Evolutionary conservation across 352 stramenopile genomes (phyloP).

Genomic region (Phytophthora sansomeana): DNA sequence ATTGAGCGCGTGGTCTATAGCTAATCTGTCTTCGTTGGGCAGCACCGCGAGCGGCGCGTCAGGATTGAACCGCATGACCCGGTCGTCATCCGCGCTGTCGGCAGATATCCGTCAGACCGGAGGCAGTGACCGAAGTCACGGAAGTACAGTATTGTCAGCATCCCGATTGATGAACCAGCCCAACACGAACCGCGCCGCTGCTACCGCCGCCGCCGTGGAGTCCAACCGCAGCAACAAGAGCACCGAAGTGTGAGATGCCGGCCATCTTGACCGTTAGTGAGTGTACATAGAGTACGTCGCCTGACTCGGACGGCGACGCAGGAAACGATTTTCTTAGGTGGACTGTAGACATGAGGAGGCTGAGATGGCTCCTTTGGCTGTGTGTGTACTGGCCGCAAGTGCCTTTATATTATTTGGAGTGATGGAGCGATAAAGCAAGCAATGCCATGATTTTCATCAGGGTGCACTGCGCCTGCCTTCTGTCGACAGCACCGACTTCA

Average conservation of each 20-base stretch:
- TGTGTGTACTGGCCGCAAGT: constrained; percentile 28
- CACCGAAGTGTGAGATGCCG: constrained; percentile 34
- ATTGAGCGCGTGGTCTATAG: constrained; percentile 63
- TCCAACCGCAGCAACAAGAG: constrained; percentile 35
- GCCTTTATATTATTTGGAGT: constrained; percentile 43
- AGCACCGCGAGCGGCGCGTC: constrained; percentile 33
- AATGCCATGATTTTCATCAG: too few species aligned
- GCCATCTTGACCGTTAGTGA: constrained; percentile 29
- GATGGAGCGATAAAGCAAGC: constrained; percentile 15
- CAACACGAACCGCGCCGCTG: constrained; percentile 6
- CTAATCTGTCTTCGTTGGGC: constrained; percentile 50
- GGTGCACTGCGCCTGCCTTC: too few species aligned
- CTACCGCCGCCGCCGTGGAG: constrained; percentile 9
- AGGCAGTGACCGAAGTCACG: constrained; percentile 27
- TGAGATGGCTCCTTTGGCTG: constrained; percentile 23
- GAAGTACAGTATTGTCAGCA: not conserved
- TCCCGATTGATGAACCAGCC: constrained; percentile 17
- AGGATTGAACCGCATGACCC: constrained; percentile 19
- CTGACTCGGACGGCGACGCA: constrained; percentile 7
- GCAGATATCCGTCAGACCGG: constrained; percentile 21
- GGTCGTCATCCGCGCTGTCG: constrained; percentile 29
- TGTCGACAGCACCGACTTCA: too few species aligned
- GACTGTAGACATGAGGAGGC: constrained; percentile 14
- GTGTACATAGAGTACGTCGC: constrained; percentile 39
- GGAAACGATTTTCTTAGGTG: constrained; percentile 8